Conservation (phyloP, 2,329 filamentous ascomycete species). For the Diaporthe nobilis region DNA sequence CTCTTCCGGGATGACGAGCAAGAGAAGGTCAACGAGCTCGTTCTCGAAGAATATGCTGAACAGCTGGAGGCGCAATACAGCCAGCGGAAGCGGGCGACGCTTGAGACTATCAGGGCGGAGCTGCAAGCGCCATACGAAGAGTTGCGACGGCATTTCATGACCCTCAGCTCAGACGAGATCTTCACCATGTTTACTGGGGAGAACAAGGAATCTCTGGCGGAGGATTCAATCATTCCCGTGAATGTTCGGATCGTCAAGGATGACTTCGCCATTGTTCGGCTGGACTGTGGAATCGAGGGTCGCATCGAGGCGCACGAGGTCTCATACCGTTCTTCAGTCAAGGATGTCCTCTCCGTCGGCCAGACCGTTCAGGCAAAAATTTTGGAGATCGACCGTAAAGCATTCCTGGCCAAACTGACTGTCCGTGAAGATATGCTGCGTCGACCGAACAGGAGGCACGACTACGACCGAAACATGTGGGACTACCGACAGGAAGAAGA, state of each 20-base stretch:
- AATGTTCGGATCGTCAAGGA: slow-evolving; percentile 90
- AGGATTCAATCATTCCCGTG: slow-evolving; percentile 94
- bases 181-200: slow-evolving; percentile 99
- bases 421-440: slow-evolving; percentile 86
- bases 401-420: slow-evolving; percentile 86
- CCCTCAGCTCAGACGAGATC: slow-evolving; percentile 80
- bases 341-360: slow-evolving; percentile 80
- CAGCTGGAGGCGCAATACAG: slow-evolving; percentile 94
- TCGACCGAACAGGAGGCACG: slow-evolving; percentile 78
- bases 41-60: slow-evolving; percentile 96
- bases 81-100: slow-evolving; percentile 93
- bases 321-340: slow-evolving; percentile 78
- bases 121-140: slow-evolving; percentile 95
- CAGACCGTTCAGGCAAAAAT: slow-evolving; percentile 93
- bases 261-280: slow-evolving; percentile 92
- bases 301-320: slow-evolving; percentile 87
- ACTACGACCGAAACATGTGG: slow-evolving; percentile 87
- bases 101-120: slow-evolving; percentile 96
- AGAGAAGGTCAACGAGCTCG: slow-evolving; percentile 95
- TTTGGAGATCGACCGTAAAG: slow-evolving; percentile 87
- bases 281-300: slow-evolving; percentile 95
- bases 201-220: slow-evolving; percentile 83
- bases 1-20: slow-evolving; percentile 95
- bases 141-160: slow-evolving; percentile 83
- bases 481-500: slow-evolving; percentile 84